A percentile compares a stretch with the other conserved stretches of the same genome.
Conservation (phyloP, 179 eudicot species). For the Silene noctiflora region DNA sequence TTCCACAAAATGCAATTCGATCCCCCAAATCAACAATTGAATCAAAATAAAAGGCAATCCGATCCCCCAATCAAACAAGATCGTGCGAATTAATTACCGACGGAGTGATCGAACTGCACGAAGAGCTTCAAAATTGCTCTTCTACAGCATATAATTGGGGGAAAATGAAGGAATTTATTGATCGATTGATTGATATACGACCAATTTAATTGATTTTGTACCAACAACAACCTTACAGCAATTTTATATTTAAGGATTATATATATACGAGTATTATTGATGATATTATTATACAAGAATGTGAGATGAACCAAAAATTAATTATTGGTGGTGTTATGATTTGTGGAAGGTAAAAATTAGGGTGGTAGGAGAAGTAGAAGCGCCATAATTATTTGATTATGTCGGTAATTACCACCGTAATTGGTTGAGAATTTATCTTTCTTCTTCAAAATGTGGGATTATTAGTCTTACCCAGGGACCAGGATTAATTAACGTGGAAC, state of each 20-base stretch:
- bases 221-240: background rate
- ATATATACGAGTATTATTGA: too few relatives aligned
- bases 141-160: background rate
- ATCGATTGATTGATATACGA: too few relatives aligned
- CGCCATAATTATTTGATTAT: background rate
- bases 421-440: too few relatives aligned
- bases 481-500: too few relatives aligned
- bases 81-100: conserved; percentile 1
- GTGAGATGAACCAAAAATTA: background rate
- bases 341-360: background rate
- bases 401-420: too few relatives aligned
- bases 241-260: too few relatives aligned
- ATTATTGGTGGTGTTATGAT: too few relatives aligned
- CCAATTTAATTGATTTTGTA: too few relatives aligned
- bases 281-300: too few relatives aligned
- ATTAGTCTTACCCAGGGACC: too few relatives aligned
- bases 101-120: conserved; percentile 13
- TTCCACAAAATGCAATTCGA: background rate
- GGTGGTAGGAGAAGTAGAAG: background rate
- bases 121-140: background rate
- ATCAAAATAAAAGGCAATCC: background rate
- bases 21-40: background rate
- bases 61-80: conserved; percentile 11
- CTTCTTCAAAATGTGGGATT: too few relatives aligned
- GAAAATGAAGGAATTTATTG: background rate